Percentiles rank a stretch among this genome's conserved stretches.
phyloP scores from a whole-genome alignment of 2,329 filamentous ascomycete genomes.

The Trichoderma oligosporum region DNA sequence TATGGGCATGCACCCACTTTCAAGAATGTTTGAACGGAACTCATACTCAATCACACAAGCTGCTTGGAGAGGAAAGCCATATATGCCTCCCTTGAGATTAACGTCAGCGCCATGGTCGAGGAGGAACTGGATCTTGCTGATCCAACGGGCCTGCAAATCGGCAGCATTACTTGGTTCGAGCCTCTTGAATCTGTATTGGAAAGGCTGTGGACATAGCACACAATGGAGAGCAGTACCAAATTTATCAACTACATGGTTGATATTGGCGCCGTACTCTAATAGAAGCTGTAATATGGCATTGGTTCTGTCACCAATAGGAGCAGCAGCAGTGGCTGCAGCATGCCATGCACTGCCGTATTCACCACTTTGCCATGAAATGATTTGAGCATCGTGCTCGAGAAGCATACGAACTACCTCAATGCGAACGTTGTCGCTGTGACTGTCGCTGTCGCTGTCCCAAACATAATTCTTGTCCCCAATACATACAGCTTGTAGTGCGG shows the following conservation, averaged over 20 bases:
- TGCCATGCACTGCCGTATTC: background rate
- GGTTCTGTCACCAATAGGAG: background rate
- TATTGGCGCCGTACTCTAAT: background rate
- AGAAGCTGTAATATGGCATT: background rate
- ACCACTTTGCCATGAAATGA: background rate
- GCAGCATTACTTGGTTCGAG: too few relatives aligned
- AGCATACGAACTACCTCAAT: background rate
- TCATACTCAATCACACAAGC: conserved; percentile 1
- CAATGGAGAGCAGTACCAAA: background rate
- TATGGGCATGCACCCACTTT: too few relatives aligned
- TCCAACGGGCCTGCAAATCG: too few relatives aligned
- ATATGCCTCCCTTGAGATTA: background rate
- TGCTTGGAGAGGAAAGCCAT: conserved; percentile 20
- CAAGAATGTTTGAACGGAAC: too few relatives aligned
- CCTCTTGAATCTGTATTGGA: background rate
- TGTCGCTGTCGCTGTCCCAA: too few relatives aligned
- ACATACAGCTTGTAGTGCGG: background rate
- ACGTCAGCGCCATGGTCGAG: conserved; percentile 10
- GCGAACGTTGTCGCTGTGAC: too few relatives aligned
- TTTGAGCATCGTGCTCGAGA: background rate
- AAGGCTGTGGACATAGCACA: background rate
- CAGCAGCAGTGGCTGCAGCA: background rate
- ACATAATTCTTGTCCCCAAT: too few relatives aligned
- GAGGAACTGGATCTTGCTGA: background rate
- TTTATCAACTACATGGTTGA: background rate